Percentiles rank a stretch among this genome's conserved stretches.
phyloP scores from a whole-genome alignment of 2,329 filamentous ascomycete species.

The Neofusicoccum sp. region DNA sequence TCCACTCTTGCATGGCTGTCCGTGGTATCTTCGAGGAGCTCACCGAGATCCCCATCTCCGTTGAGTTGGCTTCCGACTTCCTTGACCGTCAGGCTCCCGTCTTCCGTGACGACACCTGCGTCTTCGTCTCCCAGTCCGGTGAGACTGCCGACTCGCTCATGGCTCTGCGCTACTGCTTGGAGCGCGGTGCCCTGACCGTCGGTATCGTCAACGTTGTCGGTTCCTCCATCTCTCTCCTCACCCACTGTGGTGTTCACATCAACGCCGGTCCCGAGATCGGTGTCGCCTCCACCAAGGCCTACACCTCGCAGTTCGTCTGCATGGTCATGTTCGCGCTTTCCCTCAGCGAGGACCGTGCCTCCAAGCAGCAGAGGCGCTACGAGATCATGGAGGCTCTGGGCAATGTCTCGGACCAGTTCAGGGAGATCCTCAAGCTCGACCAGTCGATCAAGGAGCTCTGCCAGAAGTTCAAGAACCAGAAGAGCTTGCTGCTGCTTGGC shows the following conservation, averaged over 20 bases:
- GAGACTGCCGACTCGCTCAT: constrained; percentile 97
- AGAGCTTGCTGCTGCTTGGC: constrained; percentile 89
- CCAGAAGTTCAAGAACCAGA: constrained; percentile 94
- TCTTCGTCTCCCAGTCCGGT: constrained; percentile 98
- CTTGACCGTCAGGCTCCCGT: constrained; percentile 94
- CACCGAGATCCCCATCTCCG: constrained; percentile 95
- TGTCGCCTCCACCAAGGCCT: constrained; percentile 98
- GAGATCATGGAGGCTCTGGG: constrained; percentile 95
- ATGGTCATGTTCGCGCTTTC: constrained; percentile 99
- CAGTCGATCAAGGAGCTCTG: constrained; percentile 94
- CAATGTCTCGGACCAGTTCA: constrained; percentile 89
- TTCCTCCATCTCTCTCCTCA: constrained; percentile 97
- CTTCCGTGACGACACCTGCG: constrained; percentile 98
- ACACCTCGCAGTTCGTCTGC: constrained; percentile 98
- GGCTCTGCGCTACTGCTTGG: constrained; percentile 96
- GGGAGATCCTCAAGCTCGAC: constrained; percentile 86
- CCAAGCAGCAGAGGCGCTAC: constrained; percentile 86
- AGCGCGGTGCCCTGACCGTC: constrained; percentile 94
- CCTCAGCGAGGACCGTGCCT: constrained; percentile 92
- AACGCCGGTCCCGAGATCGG: constrained; percentile 98
- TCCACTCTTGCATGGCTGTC: constrained; percentile 99
- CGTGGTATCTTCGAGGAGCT: constrained; percentile 97
- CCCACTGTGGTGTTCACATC: constrained; percentile 99
- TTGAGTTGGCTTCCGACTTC: constrained; percentile 97
- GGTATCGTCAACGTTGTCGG: constrained; percentile 99